phyloP scores from a whole-genome alignment of 805 yeast genomes.

The Saturnispora silvae region DNA sequence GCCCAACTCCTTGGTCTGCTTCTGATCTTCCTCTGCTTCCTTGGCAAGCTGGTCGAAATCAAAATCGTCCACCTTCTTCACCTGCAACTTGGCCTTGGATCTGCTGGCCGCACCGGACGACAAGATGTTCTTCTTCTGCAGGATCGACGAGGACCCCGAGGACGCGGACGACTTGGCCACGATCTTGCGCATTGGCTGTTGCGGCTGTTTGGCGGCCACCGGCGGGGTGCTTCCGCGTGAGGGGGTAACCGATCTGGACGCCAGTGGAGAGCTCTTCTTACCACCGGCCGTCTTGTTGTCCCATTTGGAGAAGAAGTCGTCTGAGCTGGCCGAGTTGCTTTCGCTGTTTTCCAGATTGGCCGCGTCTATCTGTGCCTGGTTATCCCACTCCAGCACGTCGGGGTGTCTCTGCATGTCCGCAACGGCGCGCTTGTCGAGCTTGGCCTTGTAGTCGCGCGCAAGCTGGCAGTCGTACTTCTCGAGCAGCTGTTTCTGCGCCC shows the following conservation, averaged over 20 bases:
- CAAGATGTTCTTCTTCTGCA: slow-evolving; percentile 28
- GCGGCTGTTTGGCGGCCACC: slow-evolving; percentile 9
- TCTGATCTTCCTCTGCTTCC: slow-evolving; percentile 76
- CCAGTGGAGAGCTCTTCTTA: slow-evolving; percentile 41
- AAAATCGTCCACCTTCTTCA: slow-evolving; percentile 45
- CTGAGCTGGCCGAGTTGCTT: slow-evolving; percentile 28
- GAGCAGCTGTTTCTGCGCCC: slow-evolving; percentile 50
- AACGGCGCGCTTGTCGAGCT: slow-evolving; percentile 56
- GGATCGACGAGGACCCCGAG: slow-evolving; percentile 3
- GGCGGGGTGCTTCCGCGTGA: slow-evolving; percentile 23
- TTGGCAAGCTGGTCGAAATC: slow-evolving; percentile 56
- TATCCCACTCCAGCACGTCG: slow-evolving; percentile 58
- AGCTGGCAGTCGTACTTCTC: slow-evolving; percentile 72
- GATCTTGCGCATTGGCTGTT: slow-evolving; percentile 25
- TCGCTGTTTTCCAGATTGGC: slow-evolving; percentile 30
- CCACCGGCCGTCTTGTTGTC: slow-evolving; percentile 57
- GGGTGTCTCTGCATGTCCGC: slow-evolving; percentile 65
- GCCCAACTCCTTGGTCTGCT: slow-evolving; percentile 48
- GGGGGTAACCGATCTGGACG: slow-evolving; percentile 26
- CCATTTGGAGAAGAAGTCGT: slow-evolving; percentile 90
- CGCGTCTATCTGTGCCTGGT: no score
- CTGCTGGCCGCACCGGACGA: slow-evolving; percentile 35
- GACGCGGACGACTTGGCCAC: slow-evolving; percentile 20
- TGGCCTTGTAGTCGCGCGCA: slow-evolving; percentile 75
- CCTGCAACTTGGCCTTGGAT: slow-evolving; percentile 46